These are phyloP conservation scores for Aspergillus sparsus DNA, from an alignment of 495 filamentous ascomycete species.

Conservation along the genomic window DNA sequence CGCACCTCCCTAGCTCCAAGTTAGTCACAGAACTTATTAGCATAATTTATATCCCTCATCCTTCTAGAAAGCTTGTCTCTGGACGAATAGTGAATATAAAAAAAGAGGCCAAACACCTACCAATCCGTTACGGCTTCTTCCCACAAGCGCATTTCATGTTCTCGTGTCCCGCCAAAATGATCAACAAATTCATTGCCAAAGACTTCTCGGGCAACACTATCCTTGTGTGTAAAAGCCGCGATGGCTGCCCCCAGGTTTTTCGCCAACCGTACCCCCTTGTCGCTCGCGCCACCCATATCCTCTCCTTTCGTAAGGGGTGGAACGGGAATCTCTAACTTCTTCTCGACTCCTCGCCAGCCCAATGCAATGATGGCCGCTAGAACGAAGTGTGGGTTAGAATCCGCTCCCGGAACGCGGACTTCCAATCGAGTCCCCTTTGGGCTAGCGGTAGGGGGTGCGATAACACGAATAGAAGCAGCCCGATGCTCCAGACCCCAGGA, in stretches of 20 bases:
- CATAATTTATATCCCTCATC: background rate
- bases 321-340: constrained; percentile 78
- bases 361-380: constrained; percentile 80
- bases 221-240: constrained; percentile 66
- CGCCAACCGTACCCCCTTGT: constrained; percentile 66
- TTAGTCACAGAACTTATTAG: constrained; percentile 18
- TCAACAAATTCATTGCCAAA: constrained; percentile 96
- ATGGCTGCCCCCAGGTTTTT: constrained; percentile 82
- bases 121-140: constrained; percentile 96
- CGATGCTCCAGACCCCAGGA: constrained; percentile 97
- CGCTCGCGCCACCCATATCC: constrained; percentile 67
- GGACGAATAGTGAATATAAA: background rate
- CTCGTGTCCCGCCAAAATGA: constrained; percentile 88
- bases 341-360: constrained; percentile 87
- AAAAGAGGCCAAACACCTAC: constrained; percentile 48
- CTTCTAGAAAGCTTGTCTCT: background rate
- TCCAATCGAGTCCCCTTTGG: constrained; percentile 88
- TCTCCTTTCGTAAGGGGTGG: constrained; percentile 81
- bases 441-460: constrained; percentile 80
- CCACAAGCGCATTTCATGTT: constrained; percentile 89
- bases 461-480: constrained; percentile 85
- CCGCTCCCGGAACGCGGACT: constrained; percentile 86
- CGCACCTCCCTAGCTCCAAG: constrained; percentile 45
- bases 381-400: constrained; percentile 88
- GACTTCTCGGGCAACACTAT: constrained; percentile 84